Evolutionary conservation across 179 eudicot genomes (phyloP).

Genomic region (Spergularia azorica): DNA sequence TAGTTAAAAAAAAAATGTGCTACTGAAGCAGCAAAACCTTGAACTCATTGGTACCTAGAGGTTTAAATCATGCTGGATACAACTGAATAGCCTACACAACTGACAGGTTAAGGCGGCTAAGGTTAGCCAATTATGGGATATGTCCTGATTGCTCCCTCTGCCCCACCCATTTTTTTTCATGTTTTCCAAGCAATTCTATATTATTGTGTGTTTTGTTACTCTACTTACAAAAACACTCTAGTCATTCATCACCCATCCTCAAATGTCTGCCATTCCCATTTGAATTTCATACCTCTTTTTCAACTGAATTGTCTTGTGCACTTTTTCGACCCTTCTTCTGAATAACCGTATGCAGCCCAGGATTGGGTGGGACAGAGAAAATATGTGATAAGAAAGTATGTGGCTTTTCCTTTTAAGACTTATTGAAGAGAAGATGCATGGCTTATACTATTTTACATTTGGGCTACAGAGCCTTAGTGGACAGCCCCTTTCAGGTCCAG

Average conservation of each 20-base stretch:
- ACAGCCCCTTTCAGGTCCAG: slow-evolving; percentile 98
- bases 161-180: neutral
- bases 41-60: neutral
- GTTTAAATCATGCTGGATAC: slow-evolving; percentile 4
- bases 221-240: neutral
- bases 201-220: neutral
- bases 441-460: slow-evolving; percentile 11
- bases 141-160: neutral
- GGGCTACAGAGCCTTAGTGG: slow-evolving; percentile 84
- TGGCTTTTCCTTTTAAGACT: neutral
- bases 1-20: neutral
- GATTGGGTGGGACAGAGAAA: neutral
- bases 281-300: slow-evolving; percentile 4
- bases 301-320: no score
- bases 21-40: no score
- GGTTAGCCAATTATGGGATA: no score
- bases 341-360: no score
- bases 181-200: neutral
- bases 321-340: no score
- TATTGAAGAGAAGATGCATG: neutral
- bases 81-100: neutral
- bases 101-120: no score
- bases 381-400: neutral
- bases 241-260: neutral
- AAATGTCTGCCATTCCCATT: slow-evolving; percentile 1